phyloP scores from a whole-genome alignment of 2,329 filamentous ascomycete species.

The Microsporum audouinii region DNA sequence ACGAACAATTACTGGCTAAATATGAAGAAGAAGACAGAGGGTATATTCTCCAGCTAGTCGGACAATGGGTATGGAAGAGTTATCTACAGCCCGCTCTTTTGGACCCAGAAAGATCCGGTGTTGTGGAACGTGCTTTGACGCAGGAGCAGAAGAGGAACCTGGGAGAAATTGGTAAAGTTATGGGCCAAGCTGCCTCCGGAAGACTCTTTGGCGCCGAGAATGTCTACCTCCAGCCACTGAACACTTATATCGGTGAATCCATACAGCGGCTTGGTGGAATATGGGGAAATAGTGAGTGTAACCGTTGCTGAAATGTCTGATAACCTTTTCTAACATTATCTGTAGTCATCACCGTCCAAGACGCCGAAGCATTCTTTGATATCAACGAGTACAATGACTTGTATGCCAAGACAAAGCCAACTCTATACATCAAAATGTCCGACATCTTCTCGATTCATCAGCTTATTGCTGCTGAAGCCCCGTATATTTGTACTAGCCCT shows the following conservation, averaged over 20 bases:
- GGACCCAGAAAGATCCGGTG: slow-evolving; percentile 85
- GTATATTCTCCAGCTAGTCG: slow-evolving; percentile 68
- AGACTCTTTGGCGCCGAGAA: slow-evolving; percentile 88
- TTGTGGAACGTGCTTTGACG: slow-evolving; percentile 78
- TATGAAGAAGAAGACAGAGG: slow-evolving; percentile 72
- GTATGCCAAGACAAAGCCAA: slow-evolving; percentile 91
- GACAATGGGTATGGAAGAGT: slow-evolving; percentile 86
- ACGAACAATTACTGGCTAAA: slow-evolving; percentile 60
- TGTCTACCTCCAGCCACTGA: slow-evolving; percentile 87
- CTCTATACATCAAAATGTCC: slow-evolving; percentile 97
- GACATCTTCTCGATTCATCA: slow-evolving; percentile 96
- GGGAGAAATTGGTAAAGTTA: slow-evolving; percentile 78
- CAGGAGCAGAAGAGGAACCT: slow-evolving; percentile 90
- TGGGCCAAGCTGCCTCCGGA: slow-evolving; percentile 79
- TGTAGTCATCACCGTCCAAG: slow-evolving; percentile 65
- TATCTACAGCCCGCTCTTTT: slow-evolving; percentile 83
- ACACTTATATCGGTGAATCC: slow-evolving; percentile 78
- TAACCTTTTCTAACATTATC: slow-evolving; percentile 1
- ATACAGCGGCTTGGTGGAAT: slow-evolving; percentile 67
- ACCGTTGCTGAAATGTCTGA: not conserved
- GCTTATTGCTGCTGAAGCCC: slow-evolving; percentile 67
- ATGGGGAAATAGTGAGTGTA: slow-evolving; percentile 49
- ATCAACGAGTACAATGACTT: slow-evolving; percentile 99
- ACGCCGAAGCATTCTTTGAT: slow-evolving; percentile 85
- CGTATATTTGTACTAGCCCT: slow-evolving; percentile 61